Base-by-base conservation (phyloP, 225 moss, liverwort and hornwort species). In the Pseudoscleropodium purum region DNA sequence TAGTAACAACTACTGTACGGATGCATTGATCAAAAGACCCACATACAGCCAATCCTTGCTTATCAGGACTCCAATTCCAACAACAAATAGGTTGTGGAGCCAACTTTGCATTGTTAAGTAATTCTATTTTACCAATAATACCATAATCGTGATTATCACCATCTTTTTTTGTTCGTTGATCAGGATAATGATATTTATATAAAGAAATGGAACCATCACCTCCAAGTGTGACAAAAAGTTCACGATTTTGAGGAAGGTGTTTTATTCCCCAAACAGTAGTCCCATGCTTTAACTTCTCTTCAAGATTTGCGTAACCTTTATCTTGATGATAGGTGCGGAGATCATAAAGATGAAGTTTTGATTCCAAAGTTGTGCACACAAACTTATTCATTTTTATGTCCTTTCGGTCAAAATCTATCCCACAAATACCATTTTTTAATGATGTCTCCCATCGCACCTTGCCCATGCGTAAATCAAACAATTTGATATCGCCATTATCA, bases 341-440 rank as follows among this genome's bases (percentile, higher is more conserved):
- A 82, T 99, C 97, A 5, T 94, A 99, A 29, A 97, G 87, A 62
- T 99, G 97, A 57, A 97, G 92, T 61, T 96, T 96, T 60, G 97
- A 95, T 89, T 97, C 99, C 2, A 97, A 87, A 15, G 99, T 99
- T 9, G 97, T 97, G 29, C 96, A 95, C 7, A 97, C 94, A 88
- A 96, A 97, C 82, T 97, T 97, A 60, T 97, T 99, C 95, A 97
- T 96, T 79, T 95, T 99, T 37, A 99, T 99, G 14, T 99, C 99
- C 17, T 96, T 99, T 3, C 96, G 91, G 21, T 99, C 99, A 89
- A 95, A 99, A n/a, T 99, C 96, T 79, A 99, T 94, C 10, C 99
- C 99, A 91, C 97, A 99, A 16, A 99, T 84, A 27, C 97, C 97
- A 65, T 99, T 99, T 60, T 36, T 63, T 19, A 97, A 86, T 10